Base-by-base conservation (phyloP, 2,329 filamentous ascomycete species). In the Phyllosticta capitalensis region DNA sequence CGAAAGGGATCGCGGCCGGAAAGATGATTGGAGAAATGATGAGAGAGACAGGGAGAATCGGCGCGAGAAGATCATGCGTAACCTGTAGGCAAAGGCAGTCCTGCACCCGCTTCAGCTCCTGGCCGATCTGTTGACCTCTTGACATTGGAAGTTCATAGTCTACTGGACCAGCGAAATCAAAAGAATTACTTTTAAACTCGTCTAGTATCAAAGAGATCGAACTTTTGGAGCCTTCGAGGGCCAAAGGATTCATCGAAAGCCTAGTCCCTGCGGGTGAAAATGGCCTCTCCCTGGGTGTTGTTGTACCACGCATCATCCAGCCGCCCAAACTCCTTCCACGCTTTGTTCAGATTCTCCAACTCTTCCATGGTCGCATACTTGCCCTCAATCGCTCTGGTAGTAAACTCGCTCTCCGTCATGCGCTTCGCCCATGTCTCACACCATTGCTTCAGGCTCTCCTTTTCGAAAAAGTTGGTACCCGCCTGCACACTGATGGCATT, bases 281-380 rank as follows among this genome's bases (percentile, higher is more conserved):
- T 69, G 20, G 77, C 64, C 63, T 79, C 72, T 2, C 75, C 76
- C 65, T 77, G 71, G 65, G 76, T 69, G 19, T 72, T 68, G 1
- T 69, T 71, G 61, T 74, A 74, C 67, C 69, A 74, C 3, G 71
- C 76, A 61, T 77, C 75, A 28, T 77, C 74, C 20, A 70, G 69
- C 63, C 67, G 67, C 54, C 72, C 71, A 70, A 76, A 75, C 45
- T 72, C 68, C 51, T 70, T 68, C 69, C 72, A 78, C 9, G 68
- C 72, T 38, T 69, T 61, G 1, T 69, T 67, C 61, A 77, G 74
- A 30, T 67, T 65, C 48, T 76, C 70, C 38, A 79, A 61, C 24
- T 77, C 72, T 24, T 68, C 67, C 54, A 71, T 67, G 0, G 67
- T 75, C 2, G 68, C 72, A 54, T 72, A 65, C 0, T 72, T 72